Evolutionary conservation across 352 stramenopile species (phyloP).

Genomic region (Phytophthora litchii): DNA sequence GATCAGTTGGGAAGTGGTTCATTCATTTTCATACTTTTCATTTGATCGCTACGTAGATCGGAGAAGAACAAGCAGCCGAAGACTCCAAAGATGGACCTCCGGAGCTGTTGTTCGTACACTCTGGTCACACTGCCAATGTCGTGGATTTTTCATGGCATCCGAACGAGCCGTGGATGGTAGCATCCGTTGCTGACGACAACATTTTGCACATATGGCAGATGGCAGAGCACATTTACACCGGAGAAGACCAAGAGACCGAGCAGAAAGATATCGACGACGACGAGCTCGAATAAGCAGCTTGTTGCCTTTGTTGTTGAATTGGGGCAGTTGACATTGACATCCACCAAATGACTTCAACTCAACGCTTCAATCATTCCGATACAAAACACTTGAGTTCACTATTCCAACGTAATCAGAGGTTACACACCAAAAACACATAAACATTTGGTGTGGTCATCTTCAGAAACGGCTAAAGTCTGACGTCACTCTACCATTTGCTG

Average conservation of each 20-base stretch:
- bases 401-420: constrained; percentile 6
- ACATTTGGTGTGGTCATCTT: constrained; percentile 11
- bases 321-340: neutral
- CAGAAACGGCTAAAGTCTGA: constrained; percentile 20
- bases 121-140: constrained; percentile 97
- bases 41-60: constrained; percentile 75
- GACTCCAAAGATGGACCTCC: constrained; percentile 97
- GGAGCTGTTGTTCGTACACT: constrained; percentile 99
- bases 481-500: constrained; percentile 23
- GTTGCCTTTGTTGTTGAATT: neutral
- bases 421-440: constrained; percentile 7
- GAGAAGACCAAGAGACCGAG: constrained; percentile 68
- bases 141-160: constrained; percentile 97
- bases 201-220: constrained; percentile 99
- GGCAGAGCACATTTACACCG: constrained; percentile 97
- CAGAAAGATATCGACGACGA: constrained; percentile 66
- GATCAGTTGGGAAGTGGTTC: too few relatives aligned
- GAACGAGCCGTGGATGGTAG: constrained; percentile 95
- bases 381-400: constrained; percentile 10
- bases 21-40: too few relatives aligned
- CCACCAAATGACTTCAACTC: constrained; percentile 2
- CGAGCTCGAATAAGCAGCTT: constrained; percentile 59
- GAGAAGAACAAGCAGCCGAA: constrained; percentile 94
- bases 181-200: constrained; percentile 98
- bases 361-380: constrained; percentile 15